Conservation (phyloP, 2,329 filamentous ascomycete species). For the Capronia coronata region DNA sequence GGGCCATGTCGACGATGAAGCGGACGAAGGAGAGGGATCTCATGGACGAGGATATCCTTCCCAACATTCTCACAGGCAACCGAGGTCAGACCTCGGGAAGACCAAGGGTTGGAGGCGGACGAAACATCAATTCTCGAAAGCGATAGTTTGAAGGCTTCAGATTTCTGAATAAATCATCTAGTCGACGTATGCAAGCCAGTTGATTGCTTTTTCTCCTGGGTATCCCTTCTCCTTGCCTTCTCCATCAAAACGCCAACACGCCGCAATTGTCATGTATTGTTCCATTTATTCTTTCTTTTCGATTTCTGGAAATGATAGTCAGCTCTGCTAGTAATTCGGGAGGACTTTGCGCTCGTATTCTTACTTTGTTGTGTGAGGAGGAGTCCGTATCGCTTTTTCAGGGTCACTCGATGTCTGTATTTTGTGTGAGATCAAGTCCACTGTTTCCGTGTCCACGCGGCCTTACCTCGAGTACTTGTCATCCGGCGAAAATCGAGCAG, state of each 20-base stretch:
- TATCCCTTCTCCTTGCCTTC: conserved; percentile 13
- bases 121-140: conserved; percentile 74
- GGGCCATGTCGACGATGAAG: conserved; percentile 57
- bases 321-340: conserved; percentile 13
- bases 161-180: background rate
- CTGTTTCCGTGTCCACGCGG: background rate
- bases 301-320: conserved; percentile 27
- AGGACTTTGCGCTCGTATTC: conserved; percentile 21
- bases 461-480: conserved; percentile 84
- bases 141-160: conserved; percentile 29
- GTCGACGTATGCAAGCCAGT: background rate
- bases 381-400: conserved; percentile 88
- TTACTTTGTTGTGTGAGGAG: conserved; percentile 72
- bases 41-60: conserved; percentile 93
- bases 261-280: no score
- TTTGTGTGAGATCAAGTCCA: background rate
- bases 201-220: conserved; percentile 4
- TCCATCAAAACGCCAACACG: background rate
- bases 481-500: conserved; percentile 92
- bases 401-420: conserved; percentile 74
- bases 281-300: conserved; percentile 32
- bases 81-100: conserved; percentile 59
- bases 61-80: conserved; percentile 74
- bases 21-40: conserved; percentile 68
- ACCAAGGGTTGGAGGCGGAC: conserved; percentile 75